Percentiles rank a stretch among this genome's conserved stretches.
These are phyloP conservation scores for Boletus huronensis DNA, from an alignment of 768 basidiomycete species.

Conservation along the genomic window DNA sequence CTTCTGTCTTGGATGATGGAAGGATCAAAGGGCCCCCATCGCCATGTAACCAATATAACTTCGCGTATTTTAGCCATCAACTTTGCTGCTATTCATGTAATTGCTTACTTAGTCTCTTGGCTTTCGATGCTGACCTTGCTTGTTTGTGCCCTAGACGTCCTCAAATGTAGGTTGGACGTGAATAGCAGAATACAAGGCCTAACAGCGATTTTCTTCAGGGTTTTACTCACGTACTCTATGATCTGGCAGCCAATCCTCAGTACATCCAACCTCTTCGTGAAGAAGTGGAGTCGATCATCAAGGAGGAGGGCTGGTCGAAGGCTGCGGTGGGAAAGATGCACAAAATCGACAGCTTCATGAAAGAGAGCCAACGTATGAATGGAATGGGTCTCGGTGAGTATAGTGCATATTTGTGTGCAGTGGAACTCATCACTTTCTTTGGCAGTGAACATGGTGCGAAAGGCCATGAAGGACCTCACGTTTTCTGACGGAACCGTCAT, in stretches of 20 bases:
- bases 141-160: not conserved
- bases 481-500: conserved; percentile 39
- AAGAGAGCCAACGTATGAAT: conserved; percentile 26
- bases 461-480: conserved; percentile 10
- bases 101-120: not conserved
- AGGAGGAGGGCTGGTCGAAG: conserved; percentile 20
- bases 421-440: not conserved
- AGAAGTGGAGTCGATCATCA: conserved; percentile 11
- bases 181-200: not conserved
- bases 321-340: conserved; percentile 13
- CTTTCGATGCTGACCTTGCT: not conserved
- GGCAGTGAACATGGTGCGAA: conserved; percentile 9
- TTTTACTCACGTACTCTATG: conserved; percentile 9
- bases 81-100: conserved; percentile 24
- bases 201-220: not conserved
- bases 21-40: conserved; percentile 14
- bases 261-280: conserved; percentile 15
- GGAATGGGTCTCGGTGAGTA: conserved; percentile 27
- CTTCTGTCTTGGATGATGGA: conserved; percentile 35
- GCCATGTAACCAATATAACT: conserved; percentile 20
- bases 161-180: conserved; percentile 3
- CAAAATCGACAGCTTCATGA: conserved; percentile 20
- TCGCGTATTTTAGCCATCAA: conserved; percentile 12
- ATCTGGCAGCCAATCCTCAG: conserved; percentile 5
- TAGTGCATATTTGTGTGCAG: not conserved